phyloP scores from a whole-genome alignment of 2,329 filamentous ascomycete species.

The Epichloe sibirici region DNA sequence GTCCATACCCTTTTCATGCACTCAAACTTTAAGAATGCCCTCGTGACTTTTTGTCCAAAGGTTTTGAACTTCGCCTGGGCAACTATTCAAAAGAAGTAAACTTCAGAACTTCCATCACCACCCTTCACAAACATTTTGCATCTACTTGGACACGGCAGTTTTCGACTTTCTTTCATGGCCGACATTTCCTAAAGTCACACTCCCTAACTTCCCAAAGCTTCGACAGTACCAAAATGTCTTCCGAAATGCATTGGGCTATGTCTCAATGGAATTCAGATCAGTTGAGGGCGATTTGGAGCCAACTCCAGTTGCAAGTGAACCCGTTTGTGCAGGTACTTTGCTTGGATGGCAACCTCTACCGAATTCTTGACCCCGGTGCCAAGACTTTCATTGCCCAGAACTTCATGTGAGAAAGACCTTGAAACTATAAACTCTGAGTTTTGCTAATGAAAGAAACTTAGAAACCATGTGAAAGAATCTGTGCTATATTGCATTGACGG shows the following conservation, averaged over 20 bases:
- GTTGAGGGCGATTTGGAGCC: conserved; percentile 10
- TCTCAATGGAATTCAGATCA: conserved; percentile 5
- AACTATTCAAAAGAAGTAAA: neutral
- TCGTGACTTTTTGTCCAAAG: neutral
- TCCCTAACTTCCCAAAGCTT: too few species aligned
- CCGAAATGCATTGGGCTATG: neutral
- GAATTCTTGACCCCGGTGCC: conserved; percentile 10
- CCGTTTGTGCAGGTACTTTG: conserved; percentile 10
- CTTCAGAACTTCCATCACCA: too few species aligned
- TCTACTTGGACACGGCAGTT: neutral
- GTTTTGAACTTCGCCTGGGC: too few species aligned
- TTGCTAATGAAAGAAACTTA: neutral
- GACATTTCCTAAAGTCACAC: neutral
- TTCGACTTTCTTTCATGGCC: neutral
- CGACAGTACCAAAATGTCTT: neutral
- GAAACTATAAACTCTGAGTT: neutral
- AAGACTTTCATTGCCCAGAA: conserved; percentile 12
- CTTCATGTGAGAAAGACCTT: conserved; percentile 13
- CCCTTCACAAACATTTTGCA: neutral
- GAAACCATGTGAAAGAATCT: conserved; percentile 9
- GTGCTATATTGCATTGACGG: conserved; percentile 18
- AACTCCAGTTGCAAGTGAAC: conserved; percentile 7
- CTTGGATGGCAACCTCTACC: conserved; percentile 10
- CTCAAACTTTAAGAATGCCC: neutral
- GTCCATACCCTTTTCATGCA: neutral